Conservation (phyloP, 2,329 filamentous ascomycete genomes). For the Cadophora sp. region DNA sequence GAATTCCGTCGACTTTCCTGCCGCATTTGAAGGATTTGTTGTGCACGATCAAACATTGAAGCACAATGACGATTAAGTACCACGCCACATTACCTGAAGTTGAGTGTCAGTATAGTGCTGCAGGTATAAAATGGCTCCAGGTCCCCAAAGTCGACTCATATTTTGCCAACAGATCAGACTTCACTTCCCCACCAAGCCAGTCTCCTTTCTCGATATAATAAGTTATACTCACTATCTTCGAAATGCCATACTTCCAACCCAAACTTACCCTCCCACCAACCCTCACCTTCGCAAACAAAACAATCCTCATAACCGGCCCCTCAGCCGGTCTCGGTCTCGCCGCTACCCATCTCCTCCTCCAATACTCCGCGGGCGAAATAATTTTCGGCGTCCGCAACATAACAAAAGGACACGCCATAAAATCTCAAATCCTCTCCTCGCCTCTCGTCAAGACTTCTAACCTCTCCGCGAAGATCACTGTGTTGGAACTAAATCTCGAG, state of each 20-base stretch:
- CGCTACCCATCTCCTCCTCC: constrained; percentile 21
- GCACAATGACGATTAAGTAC: too few relatives aligned
- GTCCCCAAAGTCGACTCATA: too few relatives aligned
- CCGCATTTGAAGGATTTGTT: too few relatives aligned
- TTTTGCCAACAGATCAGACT: neutral
- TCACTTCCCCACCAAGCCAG: neutral
- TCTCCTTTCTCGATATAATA: too few relatives aligned
- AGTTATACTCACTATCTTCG: too few relatives aligned
- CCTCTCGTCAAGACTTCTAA: constrained; percentile 15
- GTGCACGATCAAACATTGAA: too few relatives aligned
- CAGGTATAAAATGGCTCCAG: too few relatives aligned
- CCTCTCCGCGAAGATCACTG: constrained; percentile 14
- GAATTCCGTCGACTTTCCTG: too few relatives aligned
- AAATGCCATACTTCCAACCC: constrained; percentile 20
- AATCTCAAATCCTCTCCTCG: constrained; percentile 19
- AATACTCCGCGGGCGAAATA: constrained; percentile 19
- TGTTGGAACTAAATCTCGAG: constrained; percentile 21
- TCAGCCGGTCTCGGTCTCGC: constrained; percentile 25
- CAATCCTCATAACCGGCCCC: constrained; percentile 27
- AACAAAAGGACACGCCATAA: constrained; percentile 15
- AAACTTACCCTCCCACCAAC: constrained; percentile 7
- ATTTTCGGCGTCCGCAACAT: constrained; percentile 21
- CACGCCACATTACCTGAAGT: too few relatives aligned
- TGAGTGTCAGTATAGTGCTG: too few relatives aligned
- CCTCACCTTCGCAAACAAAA: constrained; percentile 19